Evolutionary conservation across 352 stramenopile genomes (phyloP).

Genomic region (Phytophthora hybrid): DNA sequence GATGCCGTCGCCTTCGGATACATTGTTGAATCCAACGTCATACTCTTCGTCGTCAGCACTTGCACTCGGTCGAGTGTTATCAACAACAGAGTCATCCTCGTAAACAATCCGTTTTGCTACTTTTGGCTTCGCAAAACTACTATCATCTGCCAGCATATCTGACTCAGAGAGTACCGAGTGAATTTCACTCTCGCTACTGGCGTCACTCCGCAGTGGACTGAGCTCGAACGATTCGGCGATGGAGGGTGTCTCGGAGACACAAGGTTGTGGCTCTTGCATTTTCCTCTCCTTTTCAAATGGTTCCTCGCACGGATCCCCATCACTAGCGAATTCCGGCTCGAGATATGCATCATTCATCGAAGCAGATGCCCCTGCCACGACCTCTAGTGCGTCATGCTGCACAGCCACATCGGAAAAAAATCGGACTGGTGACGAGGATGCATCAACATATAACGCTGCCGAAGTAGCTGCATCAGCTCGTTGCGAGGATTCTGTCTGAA

Average conservation of each 20-base stretch:
- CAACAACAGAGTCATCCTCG: too few relatives aligned
- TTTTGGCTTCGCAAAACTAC: neutral
- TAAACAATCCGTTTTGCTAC: neutral
- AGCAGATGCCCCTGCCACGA: neutral
- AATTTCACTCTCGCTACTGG: slow-evolving; percentile 23
- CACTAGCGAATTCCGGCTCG: slow-evolving; percentile 20
- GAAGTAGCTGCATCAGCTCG: slow-evolving; percentile 51
- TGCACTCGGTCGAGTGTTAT: too few relatives aligned
- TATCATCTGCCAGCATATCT: neutral
- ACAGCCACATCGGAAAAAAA: slow-evolving; percentile 38
- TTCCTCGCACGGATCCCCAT: slow-evolving; percentile 47
- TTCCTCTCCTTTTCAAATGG: slow-evolving; percentile 52
- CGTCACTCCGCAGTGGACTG: slow-evolving; percentile 20
- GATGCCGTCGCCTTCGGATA: too few relatives aligned
- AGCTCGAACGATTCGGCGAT: slow-evolving; percentile 8
- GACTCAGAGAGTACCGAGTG: slow-evolving; percentile 8
- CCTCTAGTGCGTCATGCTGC: slow-evolving; percentile 36
- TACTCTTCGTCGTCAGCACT: too few relatives aligned
- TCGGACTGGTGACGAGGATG: slow-evolving; percentile 34
- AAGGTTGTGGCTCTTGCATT: slow-evolving; percentile 2
- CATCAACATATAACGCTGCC: slow-evolving; percentile 49
- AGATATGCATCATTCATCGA: neutral
- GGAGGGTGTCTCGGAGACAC: neutral
- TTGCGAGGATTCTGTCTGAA: slow-evolving; percentile 57
- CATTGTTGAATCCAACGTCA: too few relatives aligned